phyloP scores from a whole-genome alignment of 306 rosid species.

The Acacia melanoxylon region DNA sequence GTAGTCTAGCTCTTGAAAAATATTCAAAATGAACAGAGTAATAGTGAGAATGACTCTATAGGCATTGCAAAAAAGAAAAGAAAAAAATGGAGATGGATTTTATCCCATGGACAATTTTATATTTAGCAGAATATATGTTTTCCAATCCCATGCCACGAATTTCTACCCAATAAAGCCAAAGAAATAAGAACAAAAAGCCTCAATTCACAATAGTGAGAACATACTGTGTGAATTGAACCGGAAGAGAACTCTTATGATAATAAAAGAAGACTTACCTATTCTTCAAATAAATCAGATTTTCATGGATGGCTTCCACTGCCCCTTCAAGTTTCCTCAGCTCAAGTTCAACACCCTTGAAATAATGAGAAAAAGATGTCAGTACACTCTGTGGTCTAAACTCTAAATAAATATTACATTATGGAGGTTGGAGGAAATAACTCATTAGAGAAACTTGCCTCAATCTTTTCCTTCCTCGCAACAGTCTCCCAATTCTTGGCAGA shows the following conservation, averaged over 20 bases:
- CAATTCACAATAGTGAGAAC: conserved; percentile 6
- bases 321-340: conserved; percentile 60
- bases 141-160: background rate
- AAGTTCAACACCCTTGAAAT: conserved; percentile 58
- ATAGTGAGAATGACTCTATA: background rate
- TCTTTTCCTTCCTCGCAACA: conserved; percentile 55
- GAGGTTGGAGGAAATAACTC: background rate
- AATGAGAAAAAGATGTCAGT: conserved; percentile 13
- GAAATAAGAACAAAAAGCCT: background rate
- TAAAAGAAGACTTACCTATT: conserved; percentile 36
- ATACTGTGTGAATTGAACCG: background rate
- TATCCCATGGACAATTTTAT: background rate
- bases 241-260: conserved; percentile 1
- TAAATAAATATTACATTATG: background rate
- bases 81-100: background rate
- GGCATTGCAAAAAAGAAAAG: background rate
- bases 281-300: conserved; percentile 50
- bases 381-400: background rate
- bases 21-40: background rate
- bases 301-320: conserved; percentile 57
- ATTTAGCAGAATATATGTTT: conserved; percentile 18
- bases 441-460: conserved; percentile 40
- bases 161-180: background rate
- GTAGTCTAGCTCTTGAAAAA: background rate
- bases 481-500: conserved; percentile 57